Conservation (phyloP, 106 monocot species). For the Dendrobium officinale region DNA sequence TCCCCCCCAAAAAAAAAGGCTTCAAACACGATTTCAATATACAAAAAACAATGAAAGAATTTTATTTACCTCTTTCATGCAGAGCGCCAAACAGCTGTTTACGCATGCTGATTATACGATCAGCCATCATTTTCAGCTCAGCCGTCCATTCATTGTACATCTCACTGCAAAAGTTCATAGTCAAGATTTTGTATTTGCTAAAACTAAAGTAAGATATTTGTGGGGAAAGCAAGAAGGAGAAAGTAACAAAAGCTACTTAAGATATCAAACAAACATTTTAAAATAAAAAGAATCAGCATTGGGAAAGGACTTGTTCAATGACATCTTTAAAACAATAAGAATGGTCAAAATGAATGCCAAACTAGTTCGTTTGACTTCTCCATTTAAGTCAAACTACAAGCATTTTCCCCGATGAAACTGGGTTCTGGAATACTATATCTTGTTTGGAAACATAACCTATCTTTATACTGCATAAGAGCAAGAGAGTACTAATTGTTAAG, state of each 20-base stretch:
- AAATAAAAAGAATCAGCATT: neutral
- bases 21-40: neutral
- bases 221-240: neutral
- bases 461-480: neutral
- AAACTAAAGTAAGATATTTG: neutral
- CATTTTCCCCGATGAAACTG: neutral
- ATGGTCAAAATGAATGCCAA: neutral
- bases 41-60: neutral
- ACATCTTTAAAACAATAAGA: neutral
- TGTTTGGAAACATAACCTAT: neutral
- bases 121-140: slow-evolving; percentile 97
- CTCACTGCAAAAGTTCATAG: slow-evolving; percentile 30
- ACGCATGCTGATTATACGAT: slow-evolving; percentile 93
- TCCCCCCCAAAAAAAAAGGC: neutral
- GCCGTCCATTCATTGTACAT: slow-evolving; percentile 87
- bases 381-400: neutral
- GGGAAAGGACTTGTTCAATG: neutral
- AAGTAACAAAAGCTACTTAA: neutral
- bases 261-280: neutral
- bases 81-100: slow-evolving; percentile 80
- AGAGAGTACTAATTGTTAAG: neutral
- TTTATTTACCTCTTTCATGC: slow-evolving; percentile 54
- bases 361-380: neutral
- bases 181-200: neutral
- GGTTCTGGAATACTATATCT: neutral